Evolutionary conservation across 2,329 filamentous ascomycete genomes (phyloP), one percentile per base, ranked within the genome.

Genomic region (Pezicula radicicola): DNA sequence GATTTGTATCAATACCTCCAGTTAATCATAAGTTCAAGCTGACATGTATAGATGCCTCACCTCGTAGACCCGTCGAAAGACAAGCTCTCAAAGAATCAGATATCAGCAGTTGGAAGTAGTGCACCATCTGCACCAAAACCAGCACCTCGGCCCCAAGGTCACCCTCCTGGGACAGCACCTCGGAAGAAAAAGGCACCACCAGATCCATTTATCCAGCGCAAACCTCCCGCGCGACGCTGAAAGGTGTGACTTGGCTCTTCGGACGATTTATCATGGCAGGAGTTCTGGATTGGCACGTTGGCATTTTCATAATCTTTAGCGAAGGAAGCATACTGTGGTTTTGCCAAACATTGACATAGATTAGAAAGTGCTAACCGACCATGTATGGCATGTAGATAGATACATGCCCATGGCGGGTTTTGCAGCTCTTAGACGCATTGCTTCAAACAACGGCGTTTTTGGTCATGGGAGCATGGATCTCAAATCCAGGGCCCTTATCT

Each of bases 171-270:
- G 8, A 13, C 50, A 1, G 33, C 41, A 16, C 55, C 55, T 13
- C 56, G 56, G 18, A 33, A 33, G 30, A 59, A 51, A 46, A 59
- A 55, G 28, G 49, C 52, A 30, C 55, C 56, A 9, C 48, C 49
- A 3, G 56, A 59, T 46, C 56, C 56, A 15, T 59, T 59, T 42
- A 59, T 59, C 44, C 50, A 53, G 33, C 52, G 52, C 7, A 59
- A 57, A 52, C 50, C 48, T 25, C 19, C 19, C 19, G 25, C 25
- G 39, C 46, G 49, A 41, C 19, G 42, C n/a, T 27, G 42, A 45
- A 45, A 10, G 30, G 30, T 33, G 30, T 33, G 12, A 3, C 9
- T 33, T 33, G 42, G n/a, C n/a, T 6, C n/a, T 16, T 28, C 19
- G 42, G 9, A 5, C 21, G 19, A 16, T 21, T 25, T 12, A 28